Percentiles rank a stretch among this genome's conserved stretches.
Evolutionary conservation across 208 protist species (phyloP).

Genomic region (Leishmania guyanensis): DNA sequence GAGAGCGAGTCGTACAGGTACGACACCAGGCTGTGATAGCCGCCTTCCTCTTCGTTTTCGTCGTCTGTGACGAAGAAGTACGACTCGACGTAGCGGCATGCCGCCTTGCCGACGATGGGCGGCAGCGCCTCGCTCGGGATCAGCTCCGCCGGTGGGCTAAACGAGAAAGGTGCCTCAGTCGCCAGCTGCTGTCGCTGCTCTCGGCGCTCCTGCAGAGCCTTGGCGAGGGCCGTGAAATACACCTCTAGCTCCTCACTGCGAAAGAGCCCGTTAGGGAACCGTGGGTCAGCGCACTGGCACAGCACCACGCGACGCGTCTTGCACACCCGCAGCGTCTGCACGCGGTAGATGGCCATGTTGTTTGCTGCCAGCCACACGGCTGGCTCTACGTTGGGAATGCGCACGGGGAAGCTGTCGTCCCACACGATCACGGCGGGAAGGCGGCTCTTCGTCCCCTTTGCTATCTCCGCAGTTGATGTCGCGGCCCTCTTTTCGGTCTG

Average conservation of each 20-base stretch:
- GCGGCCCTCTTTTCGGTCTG: background rate
- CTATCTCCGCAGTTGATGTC: background rate
- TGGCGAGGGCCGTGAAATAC: slow-evolving; percentile 33
- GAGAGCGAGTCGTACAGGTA: slow-evolving; percentile 38
- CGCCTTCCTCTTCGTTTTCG: slow-evolving; percentile 35
- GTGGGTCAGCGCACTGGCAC: slow-evolving; percentile 34
- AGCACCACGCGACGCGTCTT: slow-evolving; percentile 48
- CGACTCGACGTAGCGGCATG: slow-evolving; percentile 42
- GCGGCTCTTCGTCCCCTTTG: background rate
- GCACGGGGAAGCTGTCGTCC: slow-evolving; percentile 80
- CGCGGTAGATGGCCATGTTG: slow-evolving; percentile 44
- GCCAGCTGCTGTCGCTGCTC: slow-evolving; percentile 12
- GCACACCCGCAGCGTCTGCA: slow-evolving; percentile 51
- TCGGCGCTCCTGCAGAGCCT: slow-evolving; percentile 19
- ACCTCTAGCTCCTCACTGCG: slow-evolving; percentile 31
- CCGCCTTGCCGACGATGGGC: slow-evolving; percentile 35
- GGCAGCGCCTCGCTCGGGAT: slow-evolving; percentile 29
- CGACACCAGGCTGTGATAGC: slow-evolving; percentile 44
- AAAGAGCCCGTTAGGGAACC: slow-evolving; percentile 41
- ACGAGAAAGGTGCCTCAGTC: background rate
- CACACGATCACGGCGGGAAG: slow-evolving; percentile 58
- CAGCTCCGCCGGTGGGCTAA: background rate
- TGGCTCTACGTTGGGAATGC: slow-evolving; percentile 28
- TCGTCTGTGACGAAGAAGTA: slow-evolving; percentile 66
- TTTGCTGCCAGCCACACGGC: slow-evolving; percentile 61